Base-by-base conservation (phyloP, 139 green algal species). In the Volvox africanus region DNA sequence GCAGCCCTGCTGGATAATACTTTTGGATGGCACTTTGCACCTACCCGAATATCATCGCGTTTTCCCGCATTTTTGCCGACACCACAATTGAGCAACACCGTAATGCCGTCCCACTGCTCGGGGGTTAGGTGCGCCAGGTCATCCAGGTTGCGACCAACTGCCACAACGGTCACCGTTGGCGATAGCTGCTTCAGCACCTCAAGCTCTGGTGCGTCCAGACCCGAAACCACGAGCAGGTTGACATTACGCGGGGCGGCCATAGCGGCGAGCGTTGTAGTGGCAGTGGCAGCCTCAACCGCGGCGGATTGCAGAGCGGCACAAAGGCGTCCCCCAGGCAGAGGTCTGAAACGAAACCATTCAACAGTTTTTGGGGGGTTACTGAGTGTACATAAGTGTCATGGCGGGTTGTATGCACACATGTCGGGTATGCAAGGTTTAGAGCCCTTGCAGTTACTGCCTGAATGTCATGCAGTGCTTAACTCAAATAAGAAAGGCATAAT, bases 71-170 rank as follows among this genome's bases (percentile, higher is more conserved):
- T 93, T 61, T 92, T 92, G n/a, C 89, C 91, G 22, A 95, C 92
- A 3, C 95, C 95, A 32, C 93, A 95, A 36, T 95, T 96, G 24
- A 97, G 92, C 80, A 97, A 76, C 20, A 96, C 94, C 1, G 95
- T 73, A 0, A 97, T 84, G 6, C 44, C 88, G 9, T 24, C 67
- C 93, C 93, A 96, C 21, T 97, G 88, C n/a, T 94, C 71, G 6
- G 92, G 73, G 11, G 80, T 92, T 36, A 96, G 69, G 26, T 93
- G 73, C 21, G 61, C 21, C 22, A 94, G 80, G 73, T 95, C 93
- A 1, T 33, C 44, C 1, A 26, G 16, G 18, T 12, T 82, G 9
- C 67, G 88, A 33, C 92, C 93, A 3, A 89, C 90, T 0, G 83
- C 94, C 26, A 95, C 80, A 12, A 95, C 61, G 2, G 90, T 84